A percentile compares a stretch with the other conserved stretches of the same genome.
Evolutionary conservation across 805 yeast genomes (phyloP).

Genomic region (Kodamaea sagamina): DNA sequence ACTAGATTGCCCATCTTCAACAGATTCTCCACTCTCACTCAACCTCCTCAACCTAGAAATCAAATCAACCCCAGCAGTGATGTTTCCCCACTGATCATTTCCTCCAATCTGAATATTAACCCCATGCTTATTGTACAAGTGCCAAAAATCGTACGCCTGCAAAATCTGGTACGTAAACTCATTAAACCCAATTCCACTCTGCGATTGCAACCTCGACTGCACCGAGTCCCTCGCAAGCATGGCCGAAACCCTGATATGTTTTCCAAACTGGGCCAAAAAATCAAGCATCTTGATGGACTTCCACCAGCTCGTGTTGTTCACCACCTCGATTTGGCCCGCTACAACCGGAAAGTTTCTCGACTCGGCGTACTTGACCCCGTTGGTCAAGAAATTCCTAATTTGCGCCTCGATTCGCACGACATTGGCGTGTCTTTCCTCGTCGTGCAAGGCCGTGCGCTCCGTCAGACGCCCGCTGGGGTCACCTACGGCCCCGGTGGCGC

Average conservation of each 20-base stretch:
- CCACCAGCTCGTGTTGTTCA: constrained; percentile 89
- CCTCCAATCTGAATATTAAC: constrained; percentile 90
- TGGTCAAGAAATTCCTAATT: constrained; percentile 57
- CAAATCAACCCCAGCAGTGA: constrained; percentile 91
- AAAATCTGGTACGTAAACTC: constrained; percentile 91
- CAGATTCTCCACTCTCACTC: too few species aligned
- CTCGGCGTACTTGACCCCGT: constrained; percentile 63
- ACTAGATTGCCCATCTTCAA: too few species aligned
- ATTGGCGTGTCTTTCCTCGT: constrained; percentile 53
- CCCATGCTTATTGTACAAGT: constrained; percentile 57
- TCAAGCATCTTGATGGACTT: constrained; percentile 69
- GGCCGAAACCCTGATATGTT: constrained; percentile 74
- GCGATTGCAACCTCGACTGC: constrained; percentile 66
- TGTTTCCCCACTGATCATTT: constrained; percentile 97
- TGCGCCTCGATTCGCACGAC: constrained; percentile 62
- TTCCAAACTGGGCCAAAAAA: constrained; percentile 76
- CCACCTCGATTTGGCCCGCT: constrained; percentile 44
- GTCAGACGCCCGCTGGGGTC: constrained; percentile 92
- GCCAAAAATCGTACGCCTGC: constrained; percentile 93
- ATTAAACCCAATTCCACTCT: constrained; percentile 84
- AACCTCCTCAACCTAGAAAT: constrained; percentile 56
- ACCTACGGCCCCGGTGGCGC: constrained; percentile 95
- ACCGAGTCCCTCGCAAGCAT: constrained; percentile 92
- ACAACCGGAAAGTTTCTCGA: constrained; percentile 43
- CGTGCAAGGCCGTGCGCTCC: constrained; percentile 66